phyloP scores from a whole-genome alignment of 2,329 filamentous ascomycete species.

The Fusarium robinianum region DNA sequence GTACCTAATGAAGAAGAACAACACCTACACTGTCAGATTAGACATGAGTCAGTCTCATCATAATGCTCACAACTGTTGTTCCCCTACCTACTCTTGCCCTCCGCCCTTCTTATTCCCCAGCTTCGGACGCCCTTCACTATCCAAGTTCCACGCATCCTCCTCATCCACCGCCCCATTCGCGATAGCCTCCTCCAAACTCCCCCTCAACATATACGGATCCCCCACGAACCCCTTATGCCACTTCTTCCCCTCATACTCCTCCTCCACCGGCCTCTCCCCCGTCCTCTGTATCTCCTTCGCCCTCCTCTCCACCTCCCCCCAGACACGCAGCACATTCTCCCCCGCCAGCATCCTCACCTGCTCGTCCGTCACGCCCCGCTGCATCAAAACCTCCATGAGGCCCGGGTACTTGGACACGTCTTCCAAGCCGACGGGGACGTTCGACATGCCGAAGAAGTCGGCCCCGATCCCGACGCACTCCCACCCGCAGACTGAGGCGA shows the following conservation, averaged over 20 bases:
- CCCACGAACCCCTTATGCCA: slow-evolving; percentile 36
- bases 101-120: too few relatives aligned
- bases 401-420: slow-evolving; percentile 44
- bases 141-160: slow-evolving; percentile 9
- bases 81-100: too few relatives aligned
- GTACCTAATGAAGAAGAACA: too few relatives aligned
- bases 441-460: slow-evolving; percentile 43
- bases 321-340: slow-evolving; percentile 39
- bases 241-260: slow-evolving; percentile 35
- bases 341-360: slow-evolving; percentile 34
- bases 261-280: slow-evolving; percentile 35
- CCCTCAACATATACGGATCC: slow-evolving; percentile 33
- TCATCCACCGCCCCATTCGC: slow-evolving; percentile 13
- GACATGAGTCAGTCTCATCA: too few relatives aligned
- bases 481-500: slow-evolving; percentile 42
- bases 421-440: slow-evolving; percentile 37
- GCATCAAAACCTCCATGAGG: slow-evolving; percentile 38
- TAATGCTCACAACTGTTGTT: too few relatives aligned
- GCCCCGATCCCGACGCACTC: slow-evolving; percentile 45
- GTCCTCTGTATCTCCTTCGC: slow-evolving; percentile 29
- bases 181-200: slow-evolving; percentile 23
- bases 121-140: too few relatives aligned
- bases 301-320: slow-evolving; percentile 35
- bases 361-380: slow-evolving; percentile 39
- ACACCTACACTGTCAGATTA: too few relatives aligned